Percentiles rank a stretch among this genome's conserved stretches.
Conservation (phyloP, 768 basidiomycete genomes). For the Phanerodontia chrysosporium region DNA sequence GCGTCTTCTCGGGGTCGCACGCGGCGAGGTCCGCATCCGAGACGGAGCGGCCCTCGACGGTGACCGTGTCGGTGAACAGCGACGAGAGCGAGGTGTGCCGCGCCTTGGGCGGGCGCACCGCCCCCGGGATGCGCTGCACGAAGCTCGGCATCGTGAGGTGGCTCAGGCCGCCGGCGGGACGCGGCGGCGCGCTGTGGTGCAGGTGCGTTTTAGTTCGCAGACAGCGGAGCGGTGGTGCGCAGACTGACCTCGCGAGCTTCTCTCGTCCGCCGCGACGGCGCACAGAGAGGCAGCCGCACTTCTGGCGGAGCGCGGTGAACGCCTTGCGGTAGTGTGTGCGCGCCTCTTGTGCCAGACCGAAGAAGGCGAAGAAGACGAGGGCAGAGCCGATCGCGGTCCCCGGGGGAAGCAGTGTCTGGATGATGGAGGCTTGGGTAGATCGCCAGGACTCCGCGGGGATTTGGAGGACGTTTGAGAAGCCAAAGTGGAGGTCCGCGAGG, state of each 20-base stretch:
- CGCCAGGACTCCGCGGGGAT: slow-evolving; percentile 38
- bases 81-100: neutral
- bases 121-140: neutral
- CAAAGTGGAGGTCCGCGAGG: slow-evolving; percentile 48
- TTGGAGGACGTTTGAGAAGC: slow-evolving; percentile 38
- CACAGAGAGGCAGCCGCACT: neutral
- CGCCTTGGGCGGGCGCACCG: neutral
- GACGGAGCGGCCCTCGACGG: neutral
- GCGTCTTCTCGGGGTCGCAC: neutral
- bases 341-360: slow-evolving; percentile 53
- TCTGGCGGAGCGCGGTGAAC: neutral
- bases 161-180: neutral
- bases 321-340: slow-evolving; percentile 34
- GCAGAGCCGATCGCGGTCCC: slow-evolving; percentile 40
- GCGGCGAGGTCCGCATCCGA: neutral
- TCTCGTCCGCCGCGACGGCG: neutral
- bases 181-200: neutral
- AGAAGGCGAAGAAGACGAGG: slow-evolving; percentile 52
- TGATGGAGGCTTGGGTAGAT: neutral
- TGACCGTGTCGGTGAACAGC: neutral
- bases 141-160: slow-evolving; percentile 2
- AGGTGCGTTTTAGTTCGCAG: neutral
- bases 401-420: slow-evolving; percentile 26
- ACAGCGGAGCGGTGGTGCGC: neutral
- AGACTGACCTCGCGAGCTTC: neutral